Evolutionary conservation across 1,139 yeast species (phyloP), one percentile per base, ranked within the genome.

Genomic region (Diutina siamensis): DNA sequence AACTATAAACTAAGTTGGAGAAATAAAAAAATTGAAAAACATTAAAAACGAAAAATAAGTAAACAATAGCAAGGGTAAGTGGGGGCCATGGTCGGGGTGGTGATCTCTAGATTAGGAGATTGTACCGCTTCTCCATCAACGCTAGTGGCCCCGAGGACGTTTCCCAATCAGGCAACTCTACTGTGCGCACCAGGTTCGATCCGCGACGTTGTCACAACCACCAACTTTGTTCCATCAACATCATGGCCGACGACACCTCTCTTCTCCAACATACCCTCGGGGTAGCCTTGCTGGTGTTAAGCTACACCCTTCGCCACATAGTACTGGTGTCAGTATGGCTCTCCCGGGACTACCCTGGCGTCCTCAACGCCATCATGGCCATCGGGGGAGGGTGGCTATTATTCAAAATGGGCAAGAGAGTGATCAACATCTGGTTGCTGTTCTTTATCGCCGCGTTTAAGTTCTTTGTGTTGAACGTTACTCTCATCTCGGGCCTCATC

Each of bases 311-410:
- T 9, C 27, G 40, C 10, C 18, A 20, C 18, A 12, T 36, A 25
- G 27, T 36, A 12, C 20, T 18, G 36, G 36, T 34, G 19, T n/a
- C 20, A 5, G 28, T 35, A 17, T 38, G 42, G 42, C 31, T 38
- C 12, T 25, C 32, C 32, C 42, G 22, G 21, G 28, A 38, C 32
- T 38, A 38, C n/a, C 42, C 42, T 10, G 42, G 32, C n/a, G 31
- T 17, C 13, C 33, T 38, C n/a, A 38, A 38, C 33, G 42, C 42
- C n/a, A 8, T 38, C n/a, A 9, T 25, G 13, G 42, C 42, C 8
- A 17, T 38, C n/a, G 32, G 15, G n/a, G 42, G 42, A 8, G 20
- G 18, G 17, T n/a, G 8, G 7, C 12, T 25, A 12, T 25, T 25
- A 18, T 38, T 20, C 20, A 38, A 38, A 13, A 12, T 38, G 31